Evolutionary conservation across 1,139 yeast species (phyloP).

Genomic region (Pichia kudriavzevii): DNA sequence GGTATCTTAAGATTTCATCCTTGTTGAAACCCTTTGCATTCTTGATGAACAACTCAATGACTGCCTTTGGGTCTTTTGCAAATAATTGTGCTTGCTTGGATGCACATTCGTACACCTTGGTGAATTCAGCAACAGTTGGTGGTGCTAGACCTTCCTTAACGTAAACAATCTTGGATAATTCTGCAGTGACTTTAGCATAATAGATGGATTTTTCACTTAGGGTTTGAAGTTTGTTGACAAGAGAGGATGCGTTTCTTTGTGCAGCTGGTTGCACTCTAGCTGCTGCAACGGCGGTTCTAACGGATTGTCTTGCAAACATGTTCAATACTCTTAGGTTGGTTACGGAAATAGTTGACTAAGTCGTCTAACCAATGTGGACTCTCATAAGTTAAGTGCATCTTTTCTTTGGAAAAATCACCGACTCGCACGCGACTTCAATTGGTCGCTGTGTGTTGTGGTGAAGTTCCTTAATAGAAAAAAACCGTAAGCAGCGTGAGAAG

Average conservation of each 20-base stretch:
- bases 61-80: slow-evolving; percentile 41
- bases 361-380: no score
- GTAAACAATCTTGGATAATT: slow-evolving; percentile 84
- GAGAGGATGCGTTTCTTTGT: slow-evolving; percentile 25
- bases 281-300: slow-evolving; percentile 22
- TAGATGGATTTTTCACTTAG: slow-evolving; percentile 49
- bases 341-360: no score
- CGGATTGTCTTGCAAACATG: slow-evolving; percentile 30
- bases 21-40: slow-evolving; percentile 43
- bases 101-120: slow-evolving; percentile 59
- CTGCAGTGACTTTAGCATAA: slow-evolving; percentile 88
- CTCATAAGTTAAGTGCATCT: no score
- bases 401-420: no score
- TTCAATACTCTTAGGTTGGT: slow-evolving; percentile 4
- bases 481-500: no score
- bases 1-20: slow-evolving; percentile 57
- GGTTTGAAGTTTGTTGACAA: slow-evolving; percentile 24
- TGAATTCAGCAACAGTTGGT: slow-evolving; percentile 73
- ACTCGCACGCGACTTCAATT: no score
- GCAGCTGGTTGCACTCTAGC: slow-evolving; percentile 24
- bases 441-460: no score
- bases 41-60: slow-evolving; percentile 26
- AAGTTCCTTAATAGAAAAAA: no score
- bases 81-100: slow-evolving; percentile 35
- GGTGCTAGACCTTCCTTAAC: slow-evolving; percentile 90